Evolutionary conservation across 805 yeast genomes (phyloP), one percentile per base, ranked within the genome.

Genomic region (Sugiyamaella smithiae): DNA sequence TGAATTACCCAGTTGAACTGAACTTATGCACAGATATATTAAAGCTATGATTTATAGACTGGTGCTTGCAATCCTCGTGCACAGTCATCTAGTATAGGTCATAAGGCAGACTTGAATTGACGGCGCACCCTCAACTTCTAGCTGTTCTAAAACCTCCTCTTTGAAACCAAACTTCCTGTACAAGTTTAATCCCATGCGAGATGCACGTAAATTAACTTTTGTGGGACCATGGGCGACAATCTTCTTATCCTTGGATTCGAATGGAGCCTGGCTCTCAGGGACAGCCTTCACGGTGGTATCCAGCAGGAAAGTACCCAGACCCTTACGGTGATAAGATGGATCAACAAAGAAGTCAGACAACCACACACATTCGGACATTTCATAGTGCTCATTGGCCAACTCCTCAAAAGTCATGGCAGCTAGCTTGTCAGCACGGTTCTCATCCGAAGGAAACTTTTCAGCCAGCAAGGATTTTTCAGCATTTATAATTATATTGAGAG

Each of bases 151-250:
- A 16, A 29, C 14, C 14, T n/a, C 14, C 40, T 23, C 40, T n/a
- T n/a, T 7, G 16, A 40, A 41, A 3, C 45, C 45, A n/a, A 41
- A 7, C 19, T 25, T 41, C 14, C 31, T 26, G 20, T 41, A 41
- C 35, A 41, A 17, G 17, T 41, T 35, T 9, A 41, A 20, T 4
- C 45, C 45, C 45, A 41, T 41, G 4, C 5, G 23, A n/a, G 45
- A 20, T 5, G 45, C 45, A 5, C 28, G 2, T 14, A 41, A 25
- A 3, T 14, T 11, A 25, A 41, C 26, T 24, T 41, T 41, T 14
- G 16, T 35, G 19, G 45, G 45, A 9, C 45, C 45, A 41, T 41
- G 28, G 14, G 37, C 4, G 14, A 24, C 28, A 8, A 11, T 9
- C 29, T 41, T 26, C 11, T 41, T 41, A 36, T 41, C 37, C 17